Evolutionary conservation across 139 green algal genomes (phyloP).

Genomic region (Micromonas commoda): DNA sequence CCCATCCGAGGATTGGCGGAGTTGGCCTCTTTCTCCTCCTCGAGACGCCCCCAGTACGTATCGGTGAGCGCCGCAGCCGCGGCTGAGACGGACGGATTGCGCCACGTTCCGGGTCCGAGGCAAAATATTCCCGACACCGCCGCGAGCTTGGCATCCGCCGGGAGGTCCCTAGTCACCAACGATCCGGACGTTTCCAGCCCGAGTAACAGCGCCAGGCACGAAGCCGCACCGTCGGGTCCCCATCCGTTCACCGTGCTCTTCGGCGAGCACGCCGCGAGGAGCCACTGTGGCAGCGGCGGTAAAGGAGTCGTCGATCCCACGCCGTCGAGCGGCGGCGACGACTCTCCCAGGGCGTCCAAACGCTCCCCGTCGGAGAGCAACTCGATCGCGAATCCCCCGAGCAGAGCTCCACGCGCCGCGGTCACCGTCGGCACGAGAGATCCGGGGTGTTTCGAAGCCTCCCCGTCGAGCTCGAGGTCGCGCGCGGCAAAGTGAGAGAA

Average conservation of each 20-base stretch:
- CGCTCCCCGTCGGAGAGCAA: background rate
- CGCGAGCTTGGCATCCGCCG: background rate
- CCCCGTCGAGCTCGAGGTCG: background rate
- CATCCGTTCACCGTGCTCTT: background rate
- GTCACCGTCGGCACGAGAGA: background rate
- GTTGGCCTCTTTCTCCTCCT: background rate
- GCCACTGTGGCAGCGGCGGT: background rate
- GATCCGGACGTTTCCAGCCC: background rate
- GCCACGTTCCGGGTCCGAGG: background rate
- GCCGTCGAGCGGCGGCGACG: background rate
- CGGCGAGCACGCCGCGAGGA: constrained; percentile 5
- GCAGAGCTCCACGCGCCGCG: background rate
- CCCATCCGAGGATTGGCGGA: background rate
- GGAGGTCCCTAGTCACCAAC: background rate
- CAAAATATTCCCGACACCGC: background rate
- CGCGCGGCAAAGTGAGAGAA: background rate
- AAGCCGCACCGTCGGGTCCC: background rate
- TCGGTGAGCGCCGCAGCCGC: constrained; percentile 2
- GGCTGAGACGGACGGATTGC: background rate
- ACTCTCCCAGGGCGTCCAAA: background rate
- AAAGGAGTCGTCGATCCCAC: background rate
- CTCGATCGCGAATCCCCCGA: constrained; percentile 7
- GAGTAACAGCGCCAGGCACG: background rate
- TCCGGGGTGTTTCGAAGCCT: background rate
- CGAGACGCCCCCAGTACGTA: constrained; percentile 8